Evolutionary conservation across 1,284 basidiomycete genomes (phyloP).

Genomic region (Bondarzewia mesenterica): DNA sequence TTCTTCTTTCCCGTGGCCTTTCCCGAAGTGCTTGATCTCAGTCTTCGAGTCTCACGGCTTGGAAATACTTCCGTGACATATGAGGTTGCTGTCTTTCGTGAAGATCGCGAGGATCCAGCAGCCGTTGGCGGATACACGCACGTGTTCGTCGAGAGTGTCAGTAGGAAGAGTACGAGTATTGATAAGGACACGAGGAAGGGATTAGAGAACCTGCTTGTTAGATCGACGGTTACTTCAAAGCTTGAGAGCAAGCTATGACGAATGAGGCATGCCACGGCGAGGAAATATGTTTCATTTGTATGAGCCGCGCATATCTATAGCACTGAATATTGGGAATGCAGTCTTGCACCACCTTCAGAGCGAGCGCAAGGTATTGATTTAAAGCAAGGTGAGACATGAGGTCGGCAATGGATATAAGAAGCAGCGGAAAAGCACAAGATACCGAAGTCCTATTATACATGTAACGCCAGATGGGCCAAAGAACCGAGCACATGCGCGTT

Average conservation of each 20-base stretch:
- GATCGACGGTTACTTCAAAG: too few species aligned
- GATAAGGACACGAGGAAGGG: conserved; percentile 30
- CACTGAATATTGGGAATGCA: too few species aligned
- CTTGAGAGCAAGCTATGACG: too few species aligned
- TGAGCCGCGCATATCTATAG: too few species aligned
- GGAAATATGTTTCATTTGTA: too few species aligned
- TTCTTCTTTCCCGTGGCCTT: conserved; percentile 66
- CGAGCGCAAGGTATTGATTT: background rate
- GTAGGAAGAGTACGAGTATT: conserved; percentile 47
- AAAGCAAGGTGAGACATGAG: too few species aligned
- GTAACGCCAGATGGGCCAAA: too few species aligned
- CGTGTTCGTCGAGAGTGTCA: conserved; percentile 61
- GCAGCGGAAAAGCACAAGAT: too few species aligned
- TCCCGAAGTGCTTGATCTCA: conserved; percentile 58
- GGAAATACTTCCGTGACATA: conserved; percentile 69
- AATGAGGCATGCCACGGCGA: too few species aligned
- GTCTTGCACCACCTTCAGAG: background rate
- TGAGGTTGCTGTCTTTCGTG: conserved; percentile 64
- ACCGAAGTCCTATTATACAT: too few species aligned
- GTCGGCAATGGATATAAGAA: too few species aligned
- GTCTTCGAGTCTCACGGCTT: conserved; percentile 53
- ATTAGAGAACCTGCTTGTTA: conserved; percentile 19
- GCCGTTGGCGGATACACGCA: conserved; percentile 76
- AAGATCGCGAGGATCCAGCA: conserved; percentile 36
- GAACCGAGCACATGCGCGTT: too few species aligned